Percentiles rank a stretch among this genome's conserved stretches.
phyloP scores from a whole-genome alignment of 805 yeast genomes.

The Spathaspora boniae region DNA sequence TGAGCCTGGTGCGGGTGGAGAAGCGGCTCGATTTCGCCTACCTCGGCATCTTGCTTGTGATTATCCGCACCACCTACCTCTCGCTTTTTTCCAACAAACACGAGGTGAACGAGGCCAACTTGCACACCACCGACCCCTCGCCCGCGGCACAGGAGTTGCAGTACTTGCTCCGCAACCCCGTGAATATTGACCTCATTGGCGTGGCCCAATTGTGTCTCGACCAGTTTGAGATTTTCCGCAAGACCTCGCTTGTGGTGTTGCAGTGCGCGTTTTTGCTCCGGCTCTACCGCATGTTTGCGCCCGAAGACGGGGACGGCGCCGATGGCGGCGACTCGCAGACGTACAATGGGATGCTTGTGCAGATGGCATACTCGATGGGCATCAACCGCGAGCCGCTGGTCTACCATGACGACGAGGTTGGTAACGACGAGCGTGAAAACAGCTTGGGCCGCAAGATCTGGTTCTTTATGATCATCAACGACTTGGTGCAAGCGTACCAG shows the following conservation, averaged over 20 bases:
- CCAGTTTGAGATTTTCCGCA: conserved; percentile 28
- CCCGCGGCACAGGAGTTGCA: conserved; percentile 21
- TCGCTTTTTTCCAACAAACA: conserved; percentile 35
- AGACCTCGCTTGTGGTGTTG: conserved; percentile 47
- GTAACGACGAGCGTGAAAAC: conserved; percentile 9
- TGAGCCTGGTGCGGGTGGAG: conserved; percentile 27
- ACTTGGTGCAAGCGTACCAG: conserved; percentile 26
- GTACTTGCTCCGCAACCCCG: conserved; percentile 28
- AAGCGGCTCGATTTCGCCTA: conserved; percentile 32
- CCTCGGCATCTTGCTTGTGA: conserved; percentile 31
- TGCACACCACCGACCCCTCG: conserved; percentile 21
- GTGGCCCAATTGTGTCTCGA: conserved; percentile 36
- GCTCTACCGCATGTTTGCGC: conserved; percentile 47
- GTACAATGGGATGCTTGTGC: conserved; percentile 52
- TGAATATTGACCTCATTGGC: conserved; percentile 25
- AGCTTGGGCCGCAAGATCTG: conserved; percentile 36
- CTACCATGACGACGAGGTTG: conserved; percentile 30
- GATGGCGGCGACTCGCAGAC: conserved; percentile 63
- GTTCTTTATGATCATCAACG: conserved; percentile 28
- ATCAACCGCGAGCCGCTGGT: conserved; percentile 64
- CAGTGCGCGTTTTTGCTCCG: conserved; percentile 54
- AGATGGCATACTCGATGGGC: conserved; percentile 66
- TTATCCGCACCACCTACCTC: conserved; percentile 34
- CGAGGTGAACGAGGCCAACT: conserved; percentile 24
- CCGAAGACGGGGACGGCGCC: conserved; percentile 56